Conservation (phyloP, 257 asterid species). For the Hygrophila difformis region DNA sequence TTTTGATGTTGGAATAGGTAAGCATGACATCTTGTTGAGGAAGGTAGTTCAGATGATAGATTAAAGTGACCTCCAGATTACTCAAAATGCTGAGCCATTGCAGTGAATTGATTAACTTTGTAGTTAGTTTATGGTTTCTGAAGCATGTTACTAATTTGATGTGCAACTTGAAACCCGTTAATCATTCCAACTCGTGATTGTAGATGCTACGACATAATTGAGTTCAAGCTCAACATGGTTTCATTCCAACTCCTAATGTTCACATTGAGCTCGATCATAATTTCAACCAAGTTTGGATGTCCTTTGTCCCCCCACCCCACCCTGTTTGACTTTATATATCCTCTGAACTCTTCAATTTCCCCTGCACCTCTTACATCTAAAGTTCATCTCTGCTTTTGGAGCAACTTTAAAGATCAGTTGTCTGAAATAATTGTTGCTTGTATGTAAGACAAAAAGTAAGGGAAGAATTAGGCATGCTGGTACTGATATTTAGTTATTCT, state of each 20-base stretch:
- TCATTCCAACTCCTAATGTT: too few relatives aligned
- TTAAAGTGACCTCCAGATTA: not conserved
- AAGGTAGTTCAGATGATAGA: not conserved
- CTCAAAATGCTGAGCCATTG: not conserved
- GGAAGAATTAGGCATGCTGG: slow-evolving; percentile 17
- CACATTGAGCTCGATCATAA: too few relatives aligned
- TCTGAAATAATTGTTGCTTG: slow-evolving; percentile 11
- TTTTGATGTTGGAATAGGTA: slow-evolving; percentile 18
- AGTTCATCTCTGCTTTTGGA: not conserved
- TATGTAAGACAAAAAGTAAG: slow-evolving; percentile 18
- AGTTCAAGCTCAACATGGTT: too few relatives aligned
- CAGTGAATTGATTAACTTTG: not conserved
- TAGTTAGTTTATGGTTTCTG: too few relatives aligned
- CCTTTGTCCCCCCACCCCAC: too few relatives aligned
- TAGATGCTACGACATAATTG: too few relatives aligned
- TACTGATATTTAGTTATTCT: not conserved
- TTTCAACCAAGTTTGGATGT: not conserved
- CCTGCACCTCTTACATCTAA: too few relatives aligned
- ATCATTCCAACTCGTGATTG: too few relatives aligned
- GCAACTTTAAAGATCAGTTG: not conserved
- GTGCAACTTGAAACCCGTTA: too few relatives aligned
- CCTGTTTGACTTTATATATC: too few relatives aligned
- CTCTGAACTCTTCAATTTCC: too few relatives aligned
- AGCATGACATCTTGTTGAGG: slow-evolving; percentile 24
- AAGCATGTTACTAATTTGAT: too few relatives aligned